Conservation (phyloP, 2,329 filamentous ascomycete genomes). For the Colletotrichum aenigma region DNA sequence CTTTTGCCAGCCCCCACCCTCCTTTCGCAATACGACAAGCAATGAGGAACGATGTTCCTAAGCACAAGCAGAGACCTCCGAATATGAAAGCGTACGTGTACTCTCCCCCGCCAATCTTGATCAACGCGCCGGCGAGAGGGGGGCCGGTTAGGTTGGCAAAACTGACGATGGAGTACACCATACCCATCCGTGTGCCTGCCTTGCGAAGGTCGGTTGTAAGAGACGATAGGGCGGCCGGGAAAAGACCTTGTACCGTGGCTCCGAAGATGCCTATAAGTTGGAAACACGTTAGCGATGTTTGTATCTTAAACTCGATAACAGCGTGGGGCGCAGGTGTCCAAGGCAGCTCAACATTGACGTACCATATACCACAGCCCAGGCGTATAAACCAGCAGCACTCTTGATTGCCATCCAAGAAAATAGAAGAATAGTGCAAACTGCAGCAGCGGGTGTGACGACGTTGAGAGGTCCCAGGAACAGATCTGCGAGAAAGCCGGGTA, state of each 20-base stretch:
- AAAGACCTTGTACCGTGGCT: slow-evolving; percentile 68
- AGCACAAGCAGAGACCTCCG: neutral
- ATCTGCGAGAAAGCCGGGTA: slow-evolving; percentile 39
- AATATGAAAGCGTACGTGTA: neutral
- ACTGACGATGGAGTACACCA: slow-evolving; percentile 54
- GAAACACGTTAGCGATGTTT: neutral
- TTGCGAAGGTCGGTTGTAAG: slow-evolving; percentile 55
- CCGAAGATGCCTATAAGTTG: slow-evolving; percentile 51
- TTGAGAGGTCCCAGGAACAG: slow-evolving; percentile 37
- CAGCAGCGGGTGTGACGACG: slow-evolving; percentile 50
- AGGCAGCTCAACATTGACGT: neutral
- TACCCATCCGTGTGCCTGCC: slow-evolving; percentile 59
- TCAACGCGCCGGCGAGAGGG: slow-evolving; percentile 54
- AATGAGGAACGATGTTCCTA: neutral
- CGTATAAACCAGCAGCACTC: slow-evolving; percentile 49
- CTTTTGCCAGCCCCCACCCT: neutral
- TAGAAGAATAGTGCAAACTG: slow-evolving; percentile 44
- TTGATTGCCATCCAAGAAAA: slow-evolving; percentile 59
- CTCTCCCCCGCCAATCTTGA: slow-evolving; percentile 34
- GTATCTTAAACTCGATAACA: neutral
- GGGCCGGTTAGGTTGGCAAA: slow-evolving; percentile 57
- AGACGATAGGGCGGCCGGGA: slow-evolving; percentile 64
- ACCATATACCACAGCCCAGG: slow-evolving; percentile 67
- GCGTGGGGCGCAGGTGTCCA: neutral
- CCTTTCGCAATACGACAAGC: neutral